Evolutionary conservation across 345 rosid species (phyloP).

Genomic region (Lumnitzera littorea): DNA sequence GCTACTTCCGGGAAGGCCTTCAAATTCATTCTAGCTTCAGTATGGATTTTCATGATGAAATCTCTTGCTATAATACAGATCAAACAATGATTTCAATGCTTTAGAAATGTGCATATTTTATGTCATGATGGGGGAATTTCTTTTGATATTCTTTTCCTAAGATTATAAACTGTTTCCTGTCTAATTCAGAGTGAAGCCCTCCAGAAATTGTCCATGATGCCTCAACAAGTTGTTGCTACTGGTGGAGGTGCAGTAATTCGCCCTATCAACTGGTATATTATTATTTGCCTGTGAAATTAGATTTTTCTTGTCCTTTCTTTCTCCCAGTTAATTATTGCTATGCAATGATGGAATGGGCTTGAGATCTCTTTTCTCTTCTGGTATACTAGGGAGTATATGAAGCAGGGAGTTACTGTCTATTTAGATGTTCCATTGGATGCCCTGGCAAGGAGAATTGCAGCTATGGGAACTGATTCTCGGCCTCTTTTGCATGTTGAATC

Average conservation of each 20-base stretch:
- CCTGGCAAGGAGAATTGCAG: slow-evolving; percentile 45
- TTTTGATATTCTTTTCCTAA: background rate
- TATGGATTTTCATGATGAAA: background rate
- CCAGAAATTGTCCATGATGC: slow-evolving; percentile 23
- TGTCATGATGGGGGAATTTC: background rate
- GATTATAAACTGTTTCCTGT: slow-evolving; percentile 3
- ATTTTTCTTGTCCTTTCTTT: background rate
- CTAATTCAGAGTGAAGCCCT: slow-evolving; percentile 31
- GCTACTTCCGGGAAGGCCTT: background rate
- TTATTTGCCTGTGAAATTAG: background rate
- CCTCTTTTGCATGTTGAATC: slow-evolving; percentile 33
- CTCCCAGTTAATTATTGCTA: background rate
- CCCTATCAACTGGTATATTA: slow-evolving; percentile 31
- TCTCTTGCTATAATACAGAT: background rate
- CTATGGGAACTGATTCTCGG: slow-evolving; percentile 38
- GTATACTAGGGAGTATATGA: slow-evolving; percentile 28
- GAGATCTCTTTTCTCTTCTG: background rate
- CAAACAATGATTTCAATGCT: too few species aligned
- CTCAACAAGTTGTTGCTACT: slow-evolving; percentile 35
- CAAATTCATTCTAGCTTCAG: too few species aligned
- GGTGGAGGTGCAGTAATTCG: slow-evolving; percentile 44
- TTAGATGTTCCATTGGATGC: slow-evolving; percentile 42
- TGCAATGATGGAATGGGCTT: background rate
- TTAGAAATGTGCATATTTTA: too few species aligned
- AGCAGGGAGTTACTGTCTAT: slow-evolving; percentile 26